phyloP scores from a whole-genome alignment of 257 asterid genomes.

The Leonotis leonurus region DNA sequence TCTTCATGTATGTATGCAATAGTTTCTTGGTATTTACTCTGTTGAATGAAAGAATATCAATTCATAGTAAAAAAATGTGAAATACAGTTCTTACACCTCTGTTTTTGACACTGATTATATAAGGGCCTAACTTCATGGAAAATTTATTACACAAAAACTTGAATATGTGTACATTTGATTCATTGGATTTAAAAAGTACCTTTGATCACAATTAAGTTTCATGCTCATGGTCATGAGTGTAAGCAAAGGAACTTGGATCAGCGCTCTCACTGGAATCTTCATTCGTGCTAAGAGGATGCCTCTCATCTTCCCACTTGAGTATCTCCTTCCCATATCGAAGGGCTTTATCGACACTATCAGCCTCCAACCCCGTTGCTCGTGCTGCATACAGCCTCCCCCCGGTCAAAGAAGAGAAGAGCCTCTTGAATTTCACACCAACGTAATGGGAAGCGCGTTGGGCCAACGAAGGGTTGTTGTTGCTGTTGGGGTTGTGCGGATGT shows the following conservation, averaged over 20 bases:
- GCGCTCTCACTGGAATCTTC: slow-evolving; percentile 52
- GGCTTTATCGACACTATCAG: slow-evolving; percentile 59
- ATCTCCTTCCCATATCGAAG: slow-evolving; percentile 60
- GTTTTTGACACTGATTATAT: background rate
- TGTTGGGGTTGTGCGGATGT: slow-evolving; percentile 26
- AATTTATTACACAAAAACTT: slow-evolving; percentile 15
- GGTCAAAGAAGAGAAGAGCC: slow-evolving; percentile 36
- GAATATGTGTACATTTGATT: slow-evolving; percentile 9
- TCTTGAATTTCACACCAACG: slow-evolving; percentile 64
- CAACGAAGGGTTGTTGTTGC: slow-evolving; percentile 38
- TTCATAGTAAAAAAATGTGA: background rate
- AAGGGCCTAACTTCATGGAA: background rate
- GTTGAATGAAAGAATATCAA: slow-evolving; percentile 20
- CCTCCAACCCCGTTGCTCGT: slow-evolving; percentile 58
- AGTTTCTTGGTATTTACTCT: background rate
- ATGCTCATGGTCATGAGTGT: background rate
- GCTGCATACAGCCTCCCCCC: slow-evolving; percentile 53
- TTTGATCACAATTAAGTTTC: background rate
- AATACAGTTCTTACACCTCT: slow-evolving; percentile 6
- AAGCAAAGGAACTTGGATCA: slow-evolving; percentile 55
- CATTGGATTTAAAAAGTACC: background rate
- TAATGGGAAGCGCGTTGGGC: slow-evolving; percentile 78
- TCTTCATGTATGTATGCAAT: background rate
- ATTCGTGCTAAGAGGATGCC: slow-evolving; percentile 12
- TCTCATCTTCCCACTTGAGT: slow-evolving; percentile 68